Evolutionary conservation across 257 asterid genomes (phyloP).

Genomic region (Anisodus tanguticus): DNA sequence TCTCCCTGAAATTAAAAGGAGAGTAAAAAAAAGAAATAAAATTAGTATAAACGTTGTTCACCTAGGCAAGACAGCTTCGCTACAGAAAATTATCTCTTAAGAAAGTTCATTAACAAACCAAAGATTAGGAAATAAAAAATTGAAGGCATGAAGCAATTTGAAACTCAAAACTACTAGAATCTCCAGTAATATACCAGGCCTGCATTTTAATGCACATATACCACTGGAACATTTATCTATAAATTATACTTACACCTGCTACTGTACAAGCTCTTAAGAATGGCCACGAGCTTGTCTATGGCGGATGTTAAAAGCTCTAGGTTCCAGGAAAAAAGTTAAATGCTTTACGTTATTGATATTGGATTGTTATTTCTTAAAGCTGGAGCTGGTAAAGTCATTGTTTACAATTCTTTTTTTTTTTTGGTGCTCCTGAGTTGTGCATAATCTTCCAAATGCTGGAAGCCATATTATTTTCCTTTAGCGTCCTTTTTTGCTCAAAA

Average conservation of each 20-base stretch:
- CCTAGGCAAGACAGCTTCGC: neutral
- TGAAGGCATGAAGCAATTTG: neutral
- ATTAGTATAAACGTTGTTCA: slow-evolving; percentile 10
- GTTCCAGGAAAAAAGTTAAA: neutral
- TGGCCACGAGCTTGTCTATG: neutral
- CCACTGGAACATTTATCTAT: neutral
- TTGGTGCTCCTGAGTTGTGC: neutral
- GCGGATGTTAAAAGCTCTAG: neutral
- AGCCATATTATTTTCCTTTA: neutral
- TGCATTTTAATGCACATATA: slow-evolving; percentile 10
- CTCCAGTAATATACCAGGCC: neutral
- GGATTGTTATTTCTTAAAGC: neutral
- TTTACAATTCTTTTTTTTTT: neutral
- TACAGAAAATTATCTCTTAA: neutral
- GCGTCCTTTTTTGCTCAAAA: neutral
- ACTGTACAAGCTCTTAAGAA: neutral
- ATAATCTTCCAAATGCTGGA: neutral
- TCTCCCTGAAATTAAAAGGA: slow-evolving; percentile 59
- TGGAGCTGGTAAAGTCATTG: slow-evolving; percentile 4
- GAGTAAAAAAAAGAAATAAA: slow-evolving; percentile 16
- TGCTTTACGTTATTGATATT: neutral
- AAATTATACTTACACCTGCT: neutral
- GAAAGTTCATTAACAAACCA: neutral
- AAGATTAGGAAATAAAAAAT: neutral
- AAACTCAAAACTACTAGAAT: slow-evolving; percentile 17